phyloP scores from a whole-genome alignment of 805 yeast species.

The Starmerella bombi region DNA sequence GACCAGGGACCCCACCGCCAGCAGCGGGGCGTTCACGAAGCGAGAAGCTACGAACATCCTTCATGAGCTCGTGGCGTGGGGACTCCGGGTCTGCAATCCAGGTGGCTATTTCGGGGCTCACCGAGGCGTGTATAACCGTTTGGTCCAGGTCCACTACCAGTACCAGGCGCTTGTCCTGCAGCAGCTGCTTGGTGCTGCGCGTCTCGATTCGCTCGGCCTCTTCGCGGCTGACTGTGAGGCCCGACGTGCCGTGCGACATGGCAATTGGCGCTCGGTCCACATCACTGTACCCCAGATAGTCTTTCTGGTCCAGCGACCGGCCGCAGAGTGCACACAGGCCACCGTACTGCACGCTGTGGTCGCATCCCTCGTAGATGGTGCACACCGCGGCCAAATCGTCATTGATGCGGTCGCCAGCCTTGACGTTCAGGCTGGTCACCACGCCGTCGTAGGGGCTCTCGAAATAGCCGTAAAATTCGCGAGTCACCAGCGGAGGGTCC shows the following conservation, averaged over 20 bases:
- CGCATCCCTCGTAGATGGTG: constrained; percentile 64
- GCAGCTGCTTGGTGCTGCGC: constrained; percentile 45
- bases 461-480: constrained; percentile 36
- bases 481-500: constrained; percentile 25
- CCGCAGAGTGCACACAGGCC: constrained; percentile 94
- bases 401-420: constrained; percentile 46
- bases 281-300: constrained; percentile 56
- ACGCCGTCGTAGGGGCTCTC: constrained; percentile 76
- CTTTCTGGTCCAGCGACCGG: constrained; percentile 55
- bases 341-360: constrained; percentile 86
- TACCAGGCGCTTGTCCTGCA: constrained; percentile 55
- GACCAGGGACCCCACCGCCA: constrained; percentile 2
- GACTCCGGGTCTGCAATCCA: constrained; percentile 82
- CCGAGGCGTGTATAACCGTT: constrained; percentile 94
- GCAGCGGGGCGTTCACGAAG: constrained; percentile 50
- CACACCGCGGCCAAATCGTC: constrained; percentile 38
- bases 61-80: constrained; percentile 73
- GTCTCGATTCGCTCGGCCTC: constrained; percentile 82
- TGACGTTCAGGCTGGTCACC: constrained; percentile 38
- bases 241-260: constrained; percentile 80
- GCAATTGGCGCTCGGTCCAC: constrained; percentile 69
- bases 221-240: constrained; percentile 64
- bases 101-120: constrained; percentile 91
- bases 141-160: constrained; percentile 94
- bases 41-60: constrained; percentile 65